These are phyloP conservation scores for Termitomyces sp. DNA, from an alignment of 1,284 basidiomycete genomes.

Conservation along the genomic window DNA sequence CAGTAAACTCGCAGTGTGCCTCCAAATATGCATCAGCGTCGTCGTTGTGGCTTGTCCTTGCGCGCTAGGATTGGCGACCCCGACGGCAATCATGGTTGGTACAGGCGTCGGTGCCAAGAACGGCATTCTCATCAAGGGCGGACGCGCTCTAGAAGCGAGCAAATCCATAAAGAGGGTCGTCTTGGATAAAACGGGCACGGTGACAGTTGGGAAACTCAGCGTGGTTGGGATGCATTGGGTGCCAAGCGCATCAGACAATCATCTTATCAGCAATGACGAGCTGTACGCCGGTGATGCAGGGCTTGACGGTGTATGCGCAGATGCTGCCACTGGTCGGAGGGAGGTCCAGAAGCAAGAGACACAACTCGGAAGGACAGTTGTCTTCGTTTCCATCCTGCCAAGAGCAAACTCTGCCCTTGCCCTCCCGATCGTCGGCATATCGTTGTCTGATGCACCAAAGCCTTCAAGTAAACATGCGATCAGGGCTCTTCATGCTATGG, in stretches of 20 bases:
- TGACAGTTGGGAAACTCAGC: conserved; percentile 74
- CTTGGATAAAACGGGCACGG: conserved; percentile 97
- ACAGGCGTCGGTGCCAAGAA: conserved; percentile 96
- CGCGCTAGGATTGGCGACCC: conserved; percentile 92
- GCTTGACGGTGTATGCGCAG: conserved; percentile 50
- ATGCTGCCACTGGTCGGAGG: conserved; percentile 56
- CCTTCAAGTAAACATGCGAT: conserved; percentile 80
- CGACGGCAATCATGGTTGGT: conserved; percentile 99
- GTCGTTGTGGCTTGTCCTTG: conserved; percentile 99
- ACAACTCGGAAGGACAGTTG: conserved; percentile 72
- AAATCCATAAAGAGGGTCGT: conserved; percentile 78
- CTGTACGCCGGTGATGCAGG: conserved; percentile 37
- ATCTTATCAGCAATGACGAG: conserved; percentile 32
- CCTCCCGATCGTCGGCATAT: conserved; percentile 63
- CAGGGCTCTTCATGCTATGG: conserved; percentile 75
- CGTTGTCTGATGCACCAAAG: conserved; percentile 83
- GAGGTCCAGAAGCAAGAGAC: conserved; percentile 66
- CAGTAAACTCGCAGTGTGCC: conserved; percentile 85
- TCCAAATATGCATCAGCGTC: conserved; percentile 97
- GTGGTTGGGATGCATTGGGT: conserved; percentile 80
- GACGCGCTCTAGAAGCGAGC: conserved; percentile 89
- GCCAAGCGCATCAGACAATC: conserved; percentile 29
- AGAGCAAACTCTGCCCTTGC: conserved; percentile 32
- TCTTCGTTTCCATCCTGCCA: conserved; percentile 67
- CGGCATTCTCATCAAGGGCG: conserved; percentile 98